Evolutionary conservation across 2,329 filamentous ascomycete genomes (phyloP).

Genomic region (Ramichloridium luteum): DNA sequence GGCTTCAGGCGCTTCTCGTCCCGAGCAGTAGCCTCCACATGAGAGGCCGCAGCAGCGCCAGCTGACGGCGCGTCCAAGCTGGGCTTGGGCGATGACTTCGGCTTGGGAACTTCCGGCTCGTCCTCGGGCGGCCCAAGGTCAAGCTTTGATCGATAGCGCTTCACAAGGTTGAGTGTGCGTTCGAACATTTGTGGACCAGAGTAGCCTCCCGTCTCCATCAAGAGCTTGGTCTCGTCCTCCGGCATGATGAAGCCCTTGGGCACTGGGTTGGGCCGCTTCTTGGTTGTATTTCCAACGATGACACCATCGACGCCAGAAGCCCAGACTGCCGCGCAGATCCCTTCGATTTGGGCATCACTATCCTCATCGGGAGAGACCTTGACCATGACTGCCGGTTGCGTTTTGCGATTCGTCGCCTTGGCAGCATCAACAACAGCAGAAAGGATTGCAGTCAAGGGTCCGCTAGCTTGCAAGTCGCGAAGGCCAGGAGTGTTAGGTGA

Average conservation of each 20-base stretch:
- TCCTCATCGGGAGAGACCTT: slow-evolving; percentile 97
- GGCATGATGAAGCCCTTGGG: slow-evolving; percentile 55
- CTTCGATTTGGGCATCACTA: slow-evolving; percentile 67
- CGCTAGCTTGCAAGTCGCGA: slow-evolving; percentile 71
- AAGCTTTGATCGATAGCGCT: slow-evolving; percentile 53
- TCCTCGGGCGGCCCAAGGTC: slow-evolving; percentile 31
- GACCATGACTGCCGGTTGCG: slow-evolving; percentile 79
- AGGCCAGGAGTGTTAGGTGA: slow-evolving; percentile 92
- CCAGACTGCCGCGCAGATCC: slow-evolving; percentile 77
- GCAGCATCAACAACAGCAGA: slow-evolving; percentile 73
- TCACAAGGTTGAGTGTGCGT: slow-evolving; percentile 65
- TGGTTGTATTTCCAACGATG: slow-evolving; percentile 96
- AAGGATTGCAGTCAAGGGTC: slow-evolving; percentile 69
- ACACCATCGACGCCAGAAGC: slow-evolving; percentile 81
- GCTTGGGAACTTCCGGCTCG: slow-evolving; percentile 3
- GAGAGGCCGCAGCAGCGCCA: not conserved
- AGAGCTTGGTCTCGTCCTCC: slow-evolving; percentile 50
- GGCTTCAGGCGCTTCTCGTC: slow-evolving; percentile 24
- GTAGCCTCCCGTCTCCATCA: slow-evolving; percentile 74
- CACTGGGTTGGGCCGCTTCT: slow-evolving; percentile 59
- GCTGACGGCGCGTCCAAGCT: not conserved
- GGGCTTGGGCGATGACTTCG: slow-evolving; percentile 1
- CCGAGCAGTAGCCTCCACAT: slow-evolving; percentile 15
- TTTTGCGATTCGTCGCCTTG: slow-evolving; percentile 52
- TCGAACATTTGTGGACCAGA: slow-evolving; percentile 84